Percentiles rank a stretch among this genome's conserved stretches.
These are phyloP conservation scores for Gossypium davidsonii DNA, from an alignment of 441 rosid genomes.

Conservation along the genomic window DNA sequence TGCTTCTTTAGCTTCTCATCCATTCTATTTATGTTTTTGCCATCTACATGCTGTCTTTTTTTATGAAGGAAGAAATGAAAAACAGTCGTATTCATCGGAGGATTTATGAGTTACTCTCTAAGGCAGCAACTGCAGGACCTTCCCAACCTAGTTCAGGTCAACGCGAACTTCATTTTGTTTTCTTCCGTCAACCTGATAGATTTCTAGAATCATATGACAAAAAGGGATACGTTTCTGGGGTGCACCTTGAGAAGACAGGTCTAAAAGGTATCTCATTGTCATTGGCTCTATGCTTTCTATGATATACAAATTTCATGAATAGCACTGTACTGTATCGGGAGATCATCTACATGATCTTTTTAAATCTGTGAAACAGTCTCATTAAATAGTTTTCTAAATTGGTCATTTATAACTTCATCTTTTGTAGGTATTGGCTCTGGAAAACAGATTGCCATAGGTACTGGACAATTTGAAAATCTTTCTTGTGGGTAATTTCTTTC, in stretches of 20 bases:
- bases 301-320: not conserved
- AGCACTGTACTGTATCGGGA: too few relatives aligned
- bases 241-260: conserved; percentile 67
- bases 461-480: conserved; percentile 65
- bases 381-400: not conserved
- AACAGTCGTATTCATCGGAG: conserved; percentile 62
- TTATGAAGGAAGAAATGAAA: conserved; percentile 77
- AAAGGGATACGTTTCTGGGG: conserved; percentile 60
- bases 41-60: conserved; percentile 20
- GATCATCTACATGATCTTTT: not conserved
- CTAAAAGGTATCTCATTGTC: conserved; percentile 45
- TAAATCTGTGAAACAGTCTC: not conserved
- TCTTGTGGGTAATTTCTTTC: conserved; percentile 58
- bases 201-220: conserved; percentile 57
- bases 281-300: not conserved
- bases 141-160: conserved; percentile 44
- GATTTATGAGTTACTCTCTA: conserved; percentile 72
- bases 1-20: conserved; percentile 5
- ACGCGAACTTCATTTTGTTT: conserved; percentile 80
- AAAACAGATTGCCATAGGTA: conserved; percentile 72
- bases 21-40: conserved; percentile 24
- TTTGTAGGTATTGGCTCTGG: conserved; percentile 58
- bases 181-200: conserved; percentile 66
- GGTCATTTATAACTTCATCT: conserved; percentile 14
- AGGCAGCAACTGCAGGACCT: conserved; percentile 49